Evolutionary conservation across 352 stramenopile genomes (phyloP).

Genomic region (Phytophthora citrophthora): DNA sequence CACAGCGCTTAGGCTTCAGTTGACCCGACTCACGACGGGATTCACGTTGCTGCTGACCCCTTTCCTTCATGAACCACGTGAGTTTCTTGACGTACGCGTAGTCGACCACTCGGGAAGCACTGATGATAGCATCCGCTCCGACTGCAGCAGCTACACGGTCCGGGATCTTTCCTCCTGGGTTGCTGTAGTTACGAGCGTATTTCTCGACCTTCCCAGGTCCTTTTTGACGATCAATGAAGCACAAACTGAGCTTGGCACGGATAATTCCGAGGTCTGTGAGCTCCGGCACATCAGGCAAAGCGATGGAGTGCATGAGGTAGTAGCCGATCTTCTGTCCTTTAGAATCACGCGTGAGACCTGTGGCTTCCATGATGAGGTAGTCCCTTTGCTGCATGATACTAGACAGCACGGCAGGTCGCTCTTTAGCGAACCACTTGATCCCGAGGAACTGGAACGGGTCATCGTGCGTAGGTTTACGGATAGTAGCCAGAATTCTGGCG

Average conservation of each 20-base stretch:
- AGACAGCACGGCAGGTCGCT: slow-evolving; percentile 29
- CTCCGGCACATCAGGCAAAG: slow-evolving; percentile 29
- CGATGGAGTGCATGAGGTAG: slow-evolving; percentile 49
- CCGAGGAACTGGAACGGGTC: slow-evolving; percentile 57
- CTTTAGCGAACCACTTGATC: slow-evolving; percentile 53
- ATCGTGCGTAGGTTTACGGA: slow-evolving; percentile 38
- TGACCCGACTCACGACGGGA: slow-evolving; percentile 11
- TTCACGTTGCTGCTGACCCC: slow-evolving; percentile 1
- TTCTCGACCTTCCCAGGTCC: slow-evolving; percentile 40
- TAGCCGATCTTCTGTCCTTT: slow-evolving; percentile 41
- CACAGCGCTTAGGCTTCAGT: slow-evolving; percentile 30
- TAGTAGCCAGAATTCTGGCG: slow-evolving; percentile 39
- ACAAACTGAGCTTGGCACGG: slow-evolving; percentile 47
- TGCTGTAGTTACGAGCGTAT: slow-evolving; percentile 45
- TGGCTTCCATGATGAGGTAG: slow-evolving; percentile 41
- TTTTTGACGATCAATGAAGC: slow-evolving; percentile 42
- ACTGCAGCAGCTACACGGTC: slow-evolving; percentile 30
- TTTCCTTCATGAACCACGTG: slow-evolving; percentile 45
- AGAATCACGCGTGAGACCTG: slow-evolving; percentile 19
- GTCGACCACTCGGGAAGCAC: slow-evolving; percentile 39
- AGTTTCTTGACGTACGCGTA: slow-evolving; percentile 56
- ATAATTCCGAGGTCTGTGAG: slow-evolving; percentile 44
- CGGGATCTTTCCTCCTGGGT: slow-evolving; percentile 35
- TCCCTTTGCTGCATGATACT: slow-evolving; percentile 46
- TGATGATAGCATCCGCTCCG: slow-evolving; percentile 30